Evolutionary conservation across 2,329 filamentous ascomycete genomes (phyloP).

Genomic region (Aspergillus pseudotamarii): DNA sequence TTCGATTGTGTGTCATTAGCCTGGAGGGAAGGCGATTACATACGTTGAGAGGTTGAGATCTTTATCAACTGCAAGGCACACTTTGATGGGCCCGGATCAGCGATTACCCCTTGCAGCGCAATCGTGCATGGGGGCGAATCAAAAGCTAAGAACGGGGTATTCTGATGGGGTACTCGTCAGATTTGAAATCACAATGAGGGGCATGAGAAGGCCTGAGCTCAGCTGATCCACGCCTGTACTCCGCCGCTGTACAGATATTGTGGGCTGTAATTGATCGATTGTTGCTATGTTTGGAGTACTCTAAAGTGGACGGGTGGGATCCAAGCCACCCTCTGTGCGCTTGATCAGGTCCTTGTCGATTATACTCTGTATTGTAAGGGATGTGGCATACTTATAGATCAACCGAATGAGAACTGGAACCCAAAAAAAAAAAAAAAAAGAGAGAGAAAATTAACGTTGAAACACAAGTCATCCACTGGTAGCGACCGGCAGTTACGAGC

Average conservation of each 20-base stretch:
- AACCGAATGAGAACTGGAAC: background rate
- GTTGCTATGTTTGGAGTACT: background rate
- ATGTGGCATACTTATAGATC: background rate
- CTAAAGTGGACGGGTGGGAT: background rate
- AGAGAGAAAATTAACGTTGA: background rate
- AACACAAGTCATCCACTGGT: background rate
- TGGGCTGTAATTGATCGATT: background rate
- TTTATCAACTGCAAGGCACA: background rate
- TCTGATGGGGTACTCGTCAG: background rate
- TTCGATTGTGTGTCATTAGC: background rate
- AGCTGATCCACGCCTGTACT: background rate
- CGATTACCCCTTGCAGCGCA: background rate
- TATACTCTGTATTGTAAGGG: background rate
- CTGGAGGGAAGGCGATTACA: background rate
- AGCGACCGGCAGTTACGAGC: background rate
- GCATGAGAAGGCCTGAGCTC: slow-evolving; percentile 1
- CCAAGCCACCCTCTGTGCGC: background rate
- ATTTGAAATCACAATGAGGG: slow-evolving; percentile 1
- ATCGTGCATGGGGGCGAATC: background rate
- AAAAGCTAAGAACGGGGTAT: background rate
- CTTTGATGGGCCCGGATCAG: background rate
- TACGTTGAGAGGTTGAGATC: background rate
- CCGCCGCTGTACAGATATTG: background rate
- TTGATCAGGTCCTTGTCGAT: background rate
- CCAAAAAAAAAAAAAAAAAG: background rate